phyloP scores from a whole-genome alignment of 73 alveolate species.

The Loxodes magnus region DNA sequence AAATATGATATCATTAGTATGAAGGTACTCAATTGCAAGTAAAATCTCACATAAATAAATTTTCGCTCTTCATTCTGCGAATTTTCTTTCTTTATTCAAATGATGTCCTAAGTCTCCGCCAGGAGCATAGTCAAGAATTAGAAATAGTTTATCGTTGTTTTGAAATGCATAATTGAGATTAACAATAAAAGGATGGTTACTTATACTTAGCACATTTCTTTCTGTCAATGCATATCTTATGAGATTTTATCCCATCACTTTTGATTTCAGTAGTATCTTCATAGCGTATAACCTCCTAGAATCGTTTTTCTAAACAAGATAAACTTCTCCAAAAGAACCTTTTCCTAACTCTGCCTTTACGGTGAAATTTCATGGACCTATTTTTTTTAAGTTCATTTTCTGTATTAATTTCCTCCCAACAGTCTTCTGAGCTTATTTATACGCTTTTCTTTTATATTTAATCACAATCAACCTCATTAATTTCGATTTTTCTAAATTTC shows the following conservation, averaged over 20 bases:
- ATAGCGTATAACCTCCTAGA: conserved; percentile 48
- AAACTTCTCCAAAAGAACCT: conserved; percentile 80
- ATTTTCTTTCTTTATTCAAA: conserved; percentile 66
- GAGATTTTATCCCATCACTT: conserved; percentile 78
- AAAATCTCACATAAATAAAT: conserved; percentile 75
- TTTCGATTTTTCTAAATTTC: no score
- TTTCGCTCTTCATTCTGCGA: conserved; percentile 79
- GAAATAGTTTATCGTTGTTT: conserved; percentile 64
- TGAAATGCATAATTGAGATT: conserved; percentile 84
- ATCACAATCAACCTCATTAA: no score
- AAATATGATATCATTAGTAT: conserved; percentile 78
- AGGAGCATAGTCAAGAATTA: conserved; percentile 82
- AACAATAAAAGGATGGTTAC: conserved; percentile 89
- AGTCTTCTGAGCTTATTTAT: no score
- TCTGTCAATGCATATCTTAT: conserved; percentile 85
- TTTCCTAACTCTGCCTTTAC: conserved; percentile 54
- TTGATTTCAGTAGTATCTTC: conserved; percentile 67
- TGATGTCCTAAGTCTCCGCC: conserved; percentile 81
- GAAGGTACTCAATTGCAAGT: conserved; percentile 80
- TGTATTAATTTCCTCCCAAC: no score
- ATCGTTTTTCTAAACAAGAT: conserved; percentile 46
- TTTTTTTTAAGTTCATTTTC: no score
- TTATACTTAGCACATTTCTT: conserved; percentile 74
- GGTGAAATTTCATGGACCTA: conserved; percentile 36
- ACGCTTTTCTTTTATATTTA: no score